Base-by-base conservation (phyloP, 2,329 filamentous ascomycete species). In the Thyridium curvatum region DNA sequence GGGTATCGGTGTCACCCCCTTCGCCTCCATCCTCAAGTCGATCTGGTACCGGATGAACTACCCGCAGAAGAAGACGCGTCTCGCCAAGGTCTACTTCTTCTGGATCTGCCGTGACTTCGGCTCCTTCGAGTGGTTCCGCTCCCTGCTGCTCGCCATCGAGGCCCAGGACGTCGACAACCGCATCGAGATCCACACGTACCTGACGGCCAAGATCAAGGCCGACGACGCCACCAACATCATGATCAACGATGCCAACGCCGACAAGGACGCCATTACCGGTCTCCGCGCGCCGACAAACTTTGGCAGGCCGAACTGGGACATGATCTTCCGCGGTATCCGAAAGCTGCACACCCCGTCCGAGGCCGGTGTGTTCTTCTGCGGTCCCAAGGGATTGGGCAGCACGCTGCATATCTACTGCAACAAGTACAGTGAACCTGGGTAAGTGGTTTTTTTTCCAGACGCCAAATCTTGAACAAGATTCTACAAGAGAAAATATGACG, bases 31-130 rank as follows among this genome's bases (percentile, higher is more conserved):
- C 51, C 73, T 91, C 55, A 94, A 94, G 71, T 89, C 84, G 38
- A 91, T 94, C 64, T 94, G 87, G 87, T 94, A 93, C 69, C 79
- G 86, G 36, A 89, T 91, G 82, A 91, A 89, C 71, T 90, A 87
- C 63, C 84, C 84, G 3, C 82, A 86, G 58, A 78, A 82, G 61
- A 84, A 84, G 65, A 90, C 85, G 3, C 74, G 85, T 4, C 72
- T 94, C 32, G 75, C 82, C 54, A 94, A 93, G 62, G 86, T 94
- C 17, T 94, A 93, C 69, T 93, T 93, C 69, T 89, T 93, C 74
- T 93, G 87, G 87, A 82, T 93, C 46, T 91, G 86, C 70, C 76
- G 86, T 61, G 86, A 93, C 61, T 91, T 91, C 54, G 86, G 83
- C 28, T 88, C 84, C 0, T 90, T 93, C 52, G 86, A 93, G 68